Evolutionary conservation across 345 rosid species (phyloP).

Genomic region (Triadica sebifera): DNA sequence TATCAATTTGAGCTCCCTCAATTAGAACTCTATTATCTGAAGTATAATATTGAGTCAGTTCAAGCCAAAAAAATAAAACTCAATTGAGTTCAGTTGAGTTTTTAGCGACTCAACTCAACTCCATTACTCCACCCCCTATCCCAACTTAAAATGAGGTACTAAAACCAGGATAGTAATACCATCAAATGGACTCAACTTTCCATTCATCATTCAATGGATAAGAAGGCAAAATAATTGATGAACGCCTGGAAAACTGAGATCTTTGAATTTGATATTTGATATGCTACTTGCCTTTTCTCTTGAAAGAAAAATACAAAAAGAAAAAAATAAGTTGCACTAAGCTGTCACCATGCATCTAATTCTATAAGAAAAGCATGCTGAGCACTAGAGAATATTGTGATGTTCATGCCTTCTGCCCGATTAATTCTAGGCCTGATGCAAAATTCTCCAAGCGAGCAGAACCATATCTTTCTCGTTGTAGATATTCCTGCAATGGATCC

Average conservation of each 20-base stretch:
- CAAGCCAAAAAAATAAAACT: not conserved
- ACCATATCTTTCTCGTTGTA: constrained; percentile 87
- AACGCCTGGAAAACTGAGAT: not conserved
- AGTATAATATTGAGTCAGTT: too few species aligned
- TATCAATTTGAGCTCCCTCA: too few species aligned
- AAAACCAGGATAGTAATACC: not conserved
- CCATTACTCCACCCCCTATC: not conserved
- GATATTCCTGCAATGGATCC: constrained; percentile 67
- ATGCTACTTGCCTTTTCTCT: not conserved
- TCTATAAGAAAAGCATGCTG: not conserved
- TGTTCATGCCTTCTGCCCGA: constrained; percentile 71
- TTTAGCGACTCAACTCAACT: not conserved
- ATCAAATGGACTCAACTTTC: not conserved
- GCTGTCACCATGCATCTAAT: constrained; percentile 1
- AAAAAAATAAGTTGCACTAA: not conserved
- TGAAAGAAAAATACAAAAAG: too few species aligned
- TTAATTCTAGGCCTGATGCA: constrained; percentile 87
- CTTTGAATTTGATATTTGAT: not conserved
- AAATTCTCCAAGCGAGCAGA: constrained; percentile 86
- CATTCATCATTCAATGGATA: not conserved
- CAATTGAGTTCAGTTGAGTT: not conserved
- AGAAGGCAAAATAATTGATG: not conserved
- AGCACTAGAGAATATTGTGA: not conserved
- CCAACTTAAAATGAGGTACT: not conserved
- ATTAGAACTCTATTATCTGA: too few species aligned